A percentile compares a stretch with the other conserved stretches of the same genome.
Evolutionary conservation across 805 yeast species (phyloP).

Genomic region (Saccharomycodes ludwigii): DNA sequence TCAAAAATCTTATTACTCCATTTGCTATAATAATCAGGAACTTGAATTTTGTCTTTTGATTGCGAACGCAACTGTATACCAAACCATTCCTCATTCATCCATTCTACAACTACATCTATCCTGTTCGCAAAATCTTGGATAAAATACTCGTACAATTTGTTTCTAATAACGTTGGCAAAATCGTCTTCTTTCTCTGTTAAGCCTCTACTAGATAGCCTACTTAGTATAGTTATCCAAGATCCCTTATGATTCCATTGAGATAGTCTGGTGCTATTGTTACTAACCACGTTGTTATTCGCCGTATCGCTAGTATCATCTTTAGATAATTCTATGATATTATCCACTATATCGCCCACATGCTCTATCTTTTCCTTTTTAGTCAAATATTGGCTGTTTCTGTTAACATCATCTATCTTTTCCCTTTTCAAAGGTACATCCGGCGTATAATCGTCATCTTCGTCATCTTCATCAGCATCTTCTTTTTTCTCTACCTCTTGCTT

Average conservation of each 20-base stretch:
- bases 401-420: constrained; percentile 6
- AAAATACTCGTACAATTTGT: constrained; percentile 59
- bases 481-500: constrained; percentile 21
- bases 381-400: constrained; percentile 27
- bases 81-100: constrained; percentile 95
- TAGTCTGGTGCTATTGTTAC: constrained; percentile 15
- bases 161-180: constrained; percentile 52
- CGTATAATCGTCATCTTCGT: constrained; percentile 22
- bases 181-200: constrained; percentile 29
- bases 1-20: constrained; percentile 70
- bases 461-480: constrained; percentile 21
- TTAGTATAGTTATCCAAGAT: constrained; percentile 65
- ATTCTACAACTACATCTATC: constrained; percentile 67
- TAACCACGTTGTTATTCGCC: constrained; percentile 4
- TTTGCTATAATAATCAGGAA: constrained; percentile 43
- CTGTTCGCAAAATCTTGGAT: constrained; percentile 59
- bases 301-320: constrained; percentile 10
- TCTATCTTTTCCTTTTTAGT: constrained; percentile 42
- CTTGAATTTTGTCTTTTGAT: constrained; percentile 15
- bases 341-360: constrained; percentile 45
- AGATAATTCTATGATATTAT: constrained; percentile 16
- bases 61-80: too few relatives aligned
- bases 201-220: constrained; percentile 78
- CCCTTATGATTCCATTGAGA: constrained; percentile 50
- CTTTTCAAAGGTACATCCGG: constrained; percentile 5